These are phyloP conservation scores for Hyphopichia buzzinii DNA, from an alignment of 1,139 yeast genomes.

Conservation along the genomic window DNA sequence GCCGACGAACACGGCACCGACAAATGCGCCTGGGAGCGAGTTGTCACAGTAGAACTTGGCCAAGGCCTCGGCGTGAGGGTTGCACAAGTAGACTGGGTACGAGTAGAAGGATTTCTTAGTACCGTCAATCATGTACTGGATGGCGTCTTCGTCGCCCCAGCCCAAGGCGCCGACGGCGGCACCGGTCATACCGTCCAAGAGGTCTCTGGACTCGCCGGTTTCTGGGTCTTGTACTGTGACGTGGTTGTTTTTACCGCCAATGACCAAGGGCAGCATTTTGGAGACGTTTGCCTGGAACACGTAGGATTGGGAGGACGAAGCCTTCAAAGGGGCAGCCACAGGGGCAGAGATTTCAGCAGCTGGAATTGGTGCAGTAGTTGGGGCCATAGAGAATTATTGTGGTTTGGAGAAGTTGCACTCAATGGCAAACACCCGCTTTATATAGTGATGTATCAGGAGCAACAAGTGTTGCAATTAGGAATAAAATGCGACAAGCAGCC, in stretches of 20 bases:
- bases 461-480: too few species aligned
- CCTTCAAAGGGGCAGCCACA: neutral
- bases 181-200: conserved; percentile 60
- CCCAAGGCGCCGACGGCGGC: conserved; percentile 67
- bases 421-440: too few species aligned
- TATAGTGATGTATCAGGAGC: too few species aligned
- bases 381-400: too few species aligned
- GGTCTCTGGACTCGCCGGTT: conserved; percentile 37
- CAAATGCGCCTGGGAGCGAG: conserved; percentile 54
- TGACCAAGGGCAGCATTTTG: conserved; percentile 39
- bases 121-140: conserved; percentile 47
- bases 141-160: conserved; percentile 54
- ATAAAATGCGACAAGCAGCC: too few species aligned
- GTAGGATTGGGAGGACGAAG: conserved; percentile 6
- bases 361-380: neutral
- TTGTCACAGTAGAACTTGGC: conserved; percentile 51
- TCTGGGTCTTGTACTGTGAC: conserved; percentile 48
- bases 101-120: conserved; percentile 46
- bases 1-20: conserved; percentile 53
- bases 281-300: conserved; percentile 43
- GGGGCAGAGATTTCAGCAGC: neutral
- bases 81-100: conserved; percentile 43
- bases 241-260: conserved; percentile 48
- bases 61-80: conserved; percentile 48
- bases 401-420: too few species aligned